Conservation (phyloP, 768 basidiomycete species). For the Pluteus cervinus region DNA sequence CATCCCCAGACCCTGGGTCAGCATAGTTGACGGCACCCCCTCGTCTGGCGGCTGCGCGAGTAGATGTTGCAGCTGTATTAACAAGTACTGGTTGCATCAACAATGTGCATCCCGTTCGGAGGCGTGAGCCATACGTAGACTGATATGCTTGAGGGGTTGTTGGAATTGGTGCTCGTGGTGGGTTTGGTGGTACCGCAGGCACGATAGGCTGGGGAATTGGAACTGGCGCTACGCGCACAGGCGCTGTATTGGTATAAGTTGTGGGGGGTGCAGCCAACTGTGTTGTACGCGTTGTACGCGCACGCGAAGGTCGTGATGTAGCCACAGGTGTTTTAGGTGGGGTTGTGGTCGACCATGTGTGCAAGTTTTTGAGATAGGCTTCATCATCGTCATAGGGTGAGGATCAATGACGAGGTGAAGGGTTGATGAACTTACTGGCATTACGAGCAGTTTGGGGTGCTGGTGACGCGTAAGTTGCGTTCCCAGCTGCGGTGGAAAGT, state of each 20-base stretch:
- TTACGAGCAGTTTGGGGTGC: constrained; percentile 29
- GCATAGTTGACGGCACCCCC: constrained; percentile 81
- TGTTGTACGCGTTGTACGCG: constrained; percentile 36
- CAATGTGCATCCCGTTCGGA: constrained; percentile 84
- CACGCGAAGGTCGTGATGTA: constrained; percentile 33
- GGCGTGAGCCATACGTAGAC: constrained; percentile 83
- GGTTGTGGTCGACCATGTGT: constrained; percentile 59
- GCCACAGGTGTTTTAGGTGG: constrained; percentile 35
- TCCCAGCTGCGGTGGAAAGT: constrained; percentile 30
- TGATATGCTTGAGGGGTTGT: constrained; percentile 64
- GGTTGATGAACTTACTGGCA: constrained; percentile 23
- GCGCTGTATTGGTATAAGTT: constrained; percentile 19
- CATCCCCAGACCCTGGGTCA: constrained; percentile 80
- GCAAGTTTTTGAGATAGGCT: constrained; percentile 67
- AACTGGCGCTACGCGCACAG: constrained; percentile 27
- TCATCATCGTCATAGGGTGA: constrained; percentile 6
- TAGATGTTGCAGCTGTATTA: constrained; percentile 29
- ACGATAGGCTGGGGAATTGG: constrained; percentile 24
- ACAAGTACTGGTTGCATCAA: constrained; percentile 81
- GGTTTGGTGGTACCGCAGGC: constrained; percentile 36
- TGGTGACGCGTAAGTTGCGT: constrained; percentile 34
- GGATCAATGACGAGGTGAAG: constrained; percentile 3
- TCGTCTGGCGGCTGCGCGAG: constrained; percentile 48
- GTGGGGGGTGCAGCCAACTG: constrained; percentile 31
- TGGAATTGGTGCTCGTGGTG: constrained; percentile 51